Evolutionary conservation across 2,329 filamentous ascomycete species (phyloP).

Genomic region (Graphilbum ipis-grandicollis): DNA sequence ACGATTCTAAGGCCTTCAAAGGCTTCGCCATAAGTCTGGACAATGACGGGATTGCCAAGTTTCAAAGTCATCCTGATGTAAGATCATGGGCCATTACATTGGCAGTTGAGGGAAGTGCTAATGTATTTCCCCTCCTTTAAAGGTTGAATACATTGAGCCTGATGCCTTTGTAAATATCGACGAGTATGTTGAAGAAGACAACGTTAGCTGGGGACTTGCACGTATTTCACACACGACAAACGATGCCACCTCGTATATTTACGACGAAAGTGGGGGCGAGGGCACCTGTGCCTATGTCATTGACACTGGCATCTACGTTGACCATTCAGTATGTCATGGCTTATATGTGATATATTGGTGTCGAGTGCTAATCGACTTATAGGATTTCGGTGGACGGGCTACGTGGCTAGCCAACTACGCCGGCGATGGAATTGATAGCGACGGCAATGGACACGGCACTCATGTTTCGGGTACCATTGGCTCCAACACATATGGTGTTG

Average conservation of each 20-base stretch:
- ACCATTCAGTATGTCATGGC: slow-evolving; percentile 14
- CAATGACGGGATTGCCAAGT: slow-evolving; percentile 8
- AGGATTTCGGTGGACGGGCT: slow-evolving; percentile 25
- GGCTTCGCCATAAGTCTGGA: slow-evolving; percentile 14
- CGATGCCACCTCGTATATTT: slow-evolving; percentile 12
- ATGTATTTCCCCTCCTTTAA: too few species aligned
- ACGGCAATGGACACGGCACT: slow-evolving; percentile 29
- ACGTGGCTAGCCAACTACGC: slow-evolving; percentile 20
- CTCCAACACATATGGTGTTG: slow-evolving; percentile 23
- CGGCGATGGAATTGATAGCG: slow-evolving; percentile 17
- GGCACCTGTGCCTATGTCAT: slow-evolving; percentile 21
- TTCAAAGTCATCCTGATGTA: slow-evolving; percentile 12
- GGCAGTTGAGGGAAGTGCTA: slow-evolving; percentile 2
- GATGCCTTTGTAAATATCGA: slow-evolving; percentile 14
- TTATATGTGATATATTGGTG: neutral
- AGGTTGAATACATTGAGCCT: slow-evolving; percentile 17
- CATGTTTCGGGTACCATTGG: slow-evolving; percentile 29
- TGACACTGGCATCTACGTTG: slow-evolving; percentile 28
- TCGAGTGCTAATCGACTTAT: neutral
- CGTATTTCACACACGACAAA: slow-evolving; percentile 11
- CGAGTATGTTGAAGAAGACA: slow-evolving; percentile 11
- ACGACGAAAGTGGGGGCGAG: slow-evolving; percentile 13
- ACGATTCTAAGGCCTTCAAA: slow-evolving; percentile 12
- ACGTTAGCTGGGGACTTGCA: slow-evolving; percentile 14
- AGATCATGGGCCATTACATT: neutral